These are phyloP conservation scores for Vitis cinerea DNA, from an alignment of 164 flowering plant species.

Conservation along the genomic window DNA sequence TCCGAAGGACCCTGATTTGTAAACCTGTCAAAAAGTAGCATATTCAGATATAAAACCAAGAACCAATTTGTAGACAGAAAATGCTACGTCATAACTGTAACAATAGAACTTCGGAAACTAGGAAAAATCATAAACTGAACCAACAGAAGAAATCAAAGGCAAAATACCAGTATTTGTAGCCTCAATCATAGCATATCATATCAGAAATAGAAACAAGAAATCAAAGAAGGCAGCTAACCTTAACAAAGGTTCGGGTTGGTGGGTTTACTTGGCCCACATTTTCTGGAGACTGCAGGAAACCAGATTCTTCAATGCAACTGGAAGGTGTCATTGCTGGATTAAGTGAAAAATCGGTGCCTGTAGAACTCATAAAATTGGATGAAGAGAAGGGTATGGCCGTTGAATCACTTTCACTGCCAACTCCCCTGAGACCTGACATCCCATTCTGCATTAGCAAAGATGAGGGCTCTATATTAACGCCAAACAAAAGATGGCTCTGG, in stretches of 20 bases:
- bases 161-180: not conserved
- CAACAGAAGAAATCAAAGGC: not conserved
- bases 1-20: conserved; percentile 89
- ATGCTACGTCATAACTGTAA: too few species aligned
- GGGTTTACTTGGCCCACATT: conserved; percentile 67
- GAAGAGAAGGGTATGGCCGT: conserved; percentile 55
- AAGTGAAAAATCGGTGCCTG: conserved; percentile 56
- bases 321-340: conserved; percentile 63
- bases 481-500: conserved; percentile 77
- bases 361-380: conserved; percentile 48
- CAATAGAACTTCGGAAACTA: not conserved
- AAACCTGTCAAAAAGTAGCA: conserved; percentile 47
- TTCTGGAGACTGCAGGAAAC: conserved; percentile 76
- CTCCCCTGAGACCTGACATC: conserved; percentile 54
- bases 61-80: not conserved
- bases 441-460: conserved; percentile 75
- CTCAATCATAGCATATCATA: not conserved
- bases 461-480: conserved; percentile 72
- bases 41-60: not conserved
- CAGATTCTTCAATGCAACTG: conserved; percentile 75
- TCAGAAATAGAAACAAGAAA: not conserved
- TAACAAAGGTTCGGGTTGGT: conserved; percentile 76
- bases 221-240: conserved; percentile 38
- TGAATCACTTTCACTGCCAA: conserved; percentile 58
- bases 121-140: not conserved